Percentiles rank a stretch among this genome's conserved stretches.
These are phyloP conservation scores for Limnanthes douglasii DNA, from an alignment of 345 rosid genomes.

Conservation along the genomic window DNA sequence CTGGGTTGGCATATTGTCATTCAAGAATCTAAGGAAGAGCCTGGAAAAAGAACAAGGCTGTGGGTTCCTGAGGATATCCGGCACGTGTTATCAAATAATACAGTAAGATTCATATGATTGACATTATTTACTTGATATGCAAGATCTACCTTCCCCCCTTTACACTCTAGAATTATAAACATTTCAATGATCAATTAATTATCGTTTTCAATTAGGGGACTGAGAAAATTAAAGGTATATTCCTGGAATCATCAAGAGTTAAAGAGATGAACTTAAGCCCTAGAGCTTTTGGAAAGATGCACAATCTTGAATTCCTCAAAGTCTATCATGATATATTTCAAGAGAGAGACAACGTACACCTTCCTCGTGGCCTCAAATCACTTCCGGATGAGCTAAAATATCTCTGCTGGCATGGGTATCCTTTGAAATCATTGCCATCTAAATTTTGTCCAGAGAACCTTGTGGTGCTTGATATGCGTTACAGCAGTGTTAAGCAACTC, in stretches of 20 bases:
- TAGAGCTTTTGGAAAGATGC: slow-evolving; percentile 1
- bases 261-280: not conserved
- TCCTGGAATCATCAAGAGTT: not conserved
- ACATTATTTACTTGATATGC: too few species aligned
- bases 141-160: not conserved
- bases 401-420: slow-evolving; percentile 5
- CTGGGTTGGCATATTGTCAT: slow-evolving; percentile 7
- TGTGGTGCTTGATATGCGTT: not conserved
- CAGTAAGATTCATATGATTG: too few species aligned
- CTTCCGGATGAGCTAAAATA: not conserved
- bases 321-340: not conserved
- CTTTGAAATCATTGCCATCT: not conserved
- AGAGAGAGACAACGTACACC: slow-evolving; percentile 4
- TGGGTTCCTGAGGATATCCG: slow-evolving; percentile 3
- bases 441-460: slow-evolving; percentile 2
- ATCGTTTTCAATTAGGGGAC: not conserved
- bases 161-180: not conserved
- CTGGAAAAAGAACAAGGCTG: not conserved
- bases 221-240: not conserved
- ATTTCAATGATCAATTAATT: not conserved
- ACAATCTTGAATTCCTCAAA: slow-evolving; percentile 4
- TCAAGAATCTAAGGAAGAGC: slow-evolving; percentile 1
- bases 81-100: not conserved
- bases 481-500: slow-evolving; percentile 1
- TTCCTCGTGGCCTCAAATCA: slow-evolving; percentile 1